Evolutionary conservation across 768 basidiomycete genomes (phyloP).

Genomic region (Tylopilus sp.): DNA sequence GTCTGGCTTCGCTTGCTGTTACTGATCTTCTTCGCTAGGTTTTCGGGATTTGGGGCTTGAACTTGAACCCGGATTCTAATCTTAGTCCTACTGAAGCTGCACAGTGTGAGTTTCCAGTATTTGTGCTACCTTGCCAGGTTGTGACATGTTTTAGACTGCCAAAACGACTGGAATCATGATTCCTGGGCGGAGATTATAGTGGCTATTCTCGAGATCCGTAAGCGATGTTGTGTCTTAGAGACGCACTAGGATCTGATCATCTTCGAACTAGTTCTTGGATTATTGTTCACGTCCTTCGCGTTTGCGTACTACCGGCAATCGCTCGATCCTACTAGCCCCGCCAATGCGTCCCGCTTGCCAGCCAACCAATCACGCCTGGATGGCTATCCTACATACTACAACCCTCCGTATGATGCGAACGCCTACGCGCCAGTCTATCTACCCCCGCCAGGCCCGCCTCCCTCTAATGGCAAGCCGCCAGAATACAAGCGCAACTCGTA

Average conservation of each 20-base stretch:
- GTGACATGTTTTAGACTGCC: constrained; percentile 53
- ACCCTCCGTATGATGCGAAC: constrained; percentile 47
- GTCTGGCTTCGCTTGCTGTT: neutral
- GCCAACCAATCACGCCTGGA: constrained; percentile 35
- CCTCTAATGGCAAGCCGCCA: constrained; percentile 46
- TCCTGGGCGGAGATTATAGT: constrained; percentile 68
- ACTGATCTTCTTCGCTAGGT: constrained; percentile 28
- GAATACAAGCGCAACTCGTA: constrained; percentile 43
- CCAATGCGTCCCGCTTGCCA: constrained; percentile 47
- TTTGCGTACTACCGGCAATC: constrained; percentile 75
- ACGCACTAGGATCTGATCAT: neutral
- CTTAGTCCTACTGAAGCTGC: constrained; percentile 40
- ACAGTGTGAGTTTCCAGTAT: constrained; percentile 38
- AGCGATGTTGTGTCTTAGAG: constrained; percentile 19
- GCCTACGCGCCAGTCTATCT: constrained; percentile 38
- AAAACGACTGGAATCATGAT: constrained; percentile 52
- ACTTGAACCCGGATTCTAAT: constrained; percentile 25
- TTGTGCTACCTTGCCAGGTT: neutral
- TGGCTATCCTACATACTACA: constrained; percentile 52
- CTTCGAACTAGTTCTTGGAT: constrained; percentile 44
- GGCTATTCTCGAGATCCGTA: constrained; percentile 58
- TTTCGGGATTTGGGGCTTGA: constrained; percentile 56
- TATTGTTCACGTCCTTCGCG: constrained; percentile 61
- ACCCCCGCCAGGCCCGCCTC: constrained; percentile 51
- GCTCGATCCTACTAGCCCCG: constrained; percentile 60